Base-by-base conservation (phyloP, 768 basidiomycete genomes). In the Podaxis pistillaris region DNA sequence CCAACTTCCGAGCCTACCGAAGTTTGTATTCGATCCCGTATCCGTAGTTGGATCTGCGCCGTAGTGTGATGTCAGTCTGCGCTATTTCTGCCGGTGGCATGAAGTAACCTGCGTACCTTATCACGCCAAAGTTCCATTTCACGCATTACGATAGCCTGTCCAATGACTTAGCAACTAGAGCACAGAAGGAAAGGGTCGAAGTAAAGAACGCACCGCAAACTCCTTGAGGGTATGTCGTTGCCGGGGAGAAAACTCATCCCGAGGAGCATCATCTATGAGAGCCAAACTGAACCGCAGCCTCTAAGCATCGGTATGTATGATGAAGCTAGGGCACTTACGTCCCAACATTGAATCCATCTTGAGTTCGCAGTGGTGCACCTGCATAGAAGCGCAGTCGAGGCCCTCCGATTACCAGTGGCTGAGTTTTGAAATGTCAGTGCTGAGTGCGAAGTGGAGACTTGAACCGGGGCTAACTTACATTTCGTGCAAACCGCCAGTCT, bases 111-210 rank as follows among this genome's bases (percentile, higher is more conserved):
- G 61, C 71, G 46, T 60, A 91, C 91, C 81, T 97, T 96, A 73
- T 97, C 95, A 63, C 89, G 80, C 94, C 94, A 97, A 1, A 97
- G 78, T 71, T 97, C 96, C 87, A 98, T 87, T 73, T 98, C 96
- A 38, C 96, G 86, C 89, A 97, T 93, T 17, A 89, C 89, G 60
- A 98, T 88, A 1, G 92, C 93, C 80, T 81, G 60, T 24, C 17
- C 5, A 81, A 80, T 57, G 51, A 54, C n/a, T 38, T 28, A 60
- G 26, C 28, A n/a, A 56, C 46, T 15, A 44, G 54, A 15, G 3
- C 28, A 19, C 5, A 52, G 19, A 11, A 13, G 41, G 4, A 58
- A 61, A 56, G 9, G 40, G n/a, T 3, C 15, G 26, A 26, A 17
- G 5, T 19, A 37, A 59, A 30, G 69, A 44, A 71, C 79, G 46